Evolutionary conservation across 495 filamentous ascomycete genomes (phyloP).

Genomic region (Penicillium tannophilum): DNA sequence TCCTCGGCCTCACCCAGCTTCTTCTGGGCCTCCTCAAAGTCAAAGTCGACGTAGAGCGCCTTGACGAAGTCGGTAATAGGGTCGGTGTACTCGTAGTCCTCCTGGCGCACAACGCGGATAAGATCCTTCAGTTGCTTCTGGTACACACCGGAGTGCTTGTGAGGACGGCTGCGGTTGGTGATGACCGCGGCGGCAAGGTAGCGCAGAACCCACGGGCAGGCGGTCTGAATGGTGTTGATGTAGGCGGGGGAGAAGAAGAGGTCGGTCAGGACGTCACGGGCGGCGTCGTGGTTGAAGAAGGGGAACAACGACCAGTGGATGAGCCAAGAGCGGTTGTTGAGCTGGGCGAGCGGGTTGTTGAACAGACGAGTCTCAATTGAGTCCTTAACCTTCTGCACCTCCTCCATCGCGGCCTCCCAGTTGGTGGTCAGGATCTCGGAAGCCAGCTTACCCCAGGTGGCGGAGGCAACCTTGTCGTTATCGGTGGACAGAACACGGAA

Average conservation of each 20-base stretch:
- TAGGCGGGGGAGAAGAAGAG: conserved; percentile 94
- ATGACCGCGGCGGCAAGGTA: conserved; percentile 96
- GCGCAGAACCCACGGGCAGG: conserved; percentile 93
- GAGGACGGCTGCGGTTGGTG: conserved; percentile 82
- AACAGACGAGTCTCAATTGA: conserved; percentile 87
- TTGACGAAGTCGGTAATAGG: conserved; percentile 95
- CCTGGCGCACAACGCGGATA: conserved; percentile 90
- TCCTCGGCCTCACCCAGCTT: conserved; percentile 90
- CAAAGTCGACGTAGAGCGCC: conserved; percentile 95
- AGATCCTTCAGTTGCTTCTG: conserved; percentile 98
- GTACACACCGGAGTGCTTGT: conserved; percentile 79
- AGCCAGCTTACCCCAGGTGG: conserved; percentile 95
- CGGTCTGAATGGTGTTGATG: conserved; percentile 99
- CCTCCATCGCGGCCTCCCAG: conserved; percentile 96
- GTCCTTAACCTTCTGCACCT: conserved; percentile 91
- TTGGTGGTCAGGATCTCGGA: conserved; percentile 89
- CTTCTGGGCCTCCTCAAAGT: conserved; percentile 96
- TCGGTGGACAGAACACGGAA: conserved; percentile 97
- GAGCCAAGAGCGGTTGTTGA: conserved; percentile 92
- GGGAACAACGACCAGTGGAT: conserved; percentile 99
- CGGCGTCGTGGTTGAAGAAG: conserved; percentile 95
- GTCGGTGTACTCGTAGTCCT: conserved; percentile 95
- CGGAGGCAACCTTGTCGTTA: conserved; percentile 91
- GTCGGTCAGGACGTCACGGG: conserved; percentile 87
- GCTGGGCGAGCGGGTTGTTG: conserved; percentile 92